These are phyloP conservation scores for Kuraishia piskuri DNA, from an alignment of 805 yeast species.

Conservation along the genomic window DNA sequence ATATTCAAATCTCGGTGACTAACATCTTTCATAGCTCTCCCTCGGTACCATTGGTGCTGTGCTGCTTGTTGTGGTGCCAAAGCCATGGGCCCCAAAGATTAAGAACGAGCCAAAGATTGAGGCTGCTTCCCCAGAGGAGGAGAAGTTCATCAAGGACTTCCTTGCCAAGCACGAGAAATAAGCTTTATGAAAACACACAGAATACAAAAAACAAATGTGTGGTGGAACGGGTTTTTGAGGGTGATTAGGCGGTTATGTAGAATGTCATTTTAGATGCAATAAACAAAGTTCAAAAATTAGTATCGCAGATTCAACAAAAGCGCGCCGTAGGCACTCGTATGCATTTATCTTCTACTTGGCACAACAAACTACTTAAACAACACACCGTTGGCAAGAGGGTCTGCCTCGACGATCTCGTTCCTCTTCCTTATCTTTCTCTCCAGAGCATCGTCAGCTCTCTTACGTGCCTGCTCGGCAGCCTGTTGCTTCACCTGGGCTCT, in stretches of 20 bases:
- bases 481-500: slow-evolving; percentile 82
- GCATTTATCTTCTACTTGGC: too few relatives aligned
- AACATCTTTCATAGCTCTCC: slow-evolving; percentile 40
- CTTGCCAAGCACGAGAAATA: slow-evolving; percentile 31
- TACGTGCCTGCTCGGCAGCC: slow-evolving; percentile 70
- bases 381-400: slow-evolving; percentile 75
- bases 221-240: neutral
- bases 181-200: neutral
- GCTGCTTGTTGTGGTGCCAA: slow-evolving; percentile 55
- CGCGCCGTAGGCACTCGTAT: too few relatives aligned
- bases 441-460: slow-evolving; percentile 72
- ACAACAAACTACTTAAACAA: slow-evolving; percentile 41
- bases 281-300: neutral
- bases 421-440: slow-evolving; percentile 70
- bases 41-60: slow-evolving; percentile 73
- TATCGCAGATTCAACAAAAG: neutral
- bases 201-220: neutral
- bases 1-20: neutral
- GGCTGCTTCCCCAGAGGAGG: slow-evolving; percentile 83
- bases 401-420: slow-evolving; percentile 64
- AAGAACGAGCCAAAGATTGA: slow-evolving; percentile 59
- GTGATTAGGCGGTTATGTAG: neutral
- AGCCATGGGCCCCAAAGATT: slow-evolving; percentile 57
- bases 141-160: slow-evolving; percentile 73
- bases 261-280: neutral